These are phyloP conservation scores for Alternaria incomplexa DNA, from an alignment of 2,329 filamentous ascomycete species.

Conservation along the genomic window DNA sequence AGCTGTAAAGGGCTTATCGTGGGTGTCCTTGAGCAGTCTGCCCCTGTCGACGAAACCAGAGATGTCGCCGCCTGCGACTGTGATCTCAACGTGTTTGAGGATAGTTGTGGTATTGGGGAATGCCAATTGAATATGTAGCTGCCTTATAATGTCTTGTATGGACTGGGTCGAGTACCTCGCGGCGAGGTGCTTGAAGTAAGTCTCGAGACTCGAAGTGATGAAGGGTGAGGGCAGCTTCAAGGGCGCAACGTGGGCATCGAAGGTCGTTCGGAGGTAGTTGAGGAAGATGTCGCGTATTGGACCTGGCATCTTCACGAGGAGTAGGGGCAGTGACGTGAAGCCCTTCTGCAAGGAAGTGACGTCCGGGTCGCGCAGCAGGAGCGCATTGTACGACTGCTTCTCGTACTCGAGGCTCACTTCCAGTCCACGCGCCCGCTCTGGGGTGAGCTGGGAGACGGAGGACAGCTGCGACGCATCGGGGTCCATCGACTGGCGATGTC, in stretches of 20 bases:
- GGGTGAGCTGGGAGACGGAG: slow-evolving; percentile 5
- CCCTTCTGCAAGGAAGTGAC: slow-evolving; percentile 36
- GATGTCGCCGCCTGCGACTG: slow-evolving; percentile 51
- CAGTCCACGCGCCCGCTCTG: slow-evolving; percentile 51
- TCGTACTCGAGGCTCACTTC: slow-evolving; percentile 59
- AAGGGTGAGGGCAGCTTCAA: slow-evolving; percentile 54
- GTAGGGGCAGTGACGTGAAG: slow-evolving; percentile 58
- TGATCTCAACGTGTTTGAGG: slow-evolving; percentile 53
- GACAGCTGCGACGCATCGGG: slow-evolving; percentile 38
- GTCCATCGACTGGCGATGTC: slow-evolving; percentile 43
- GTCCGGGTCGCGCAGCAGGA: slow-evolving; percentile 53
- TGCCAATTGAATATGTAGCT: slow-evolving; percentile 45
- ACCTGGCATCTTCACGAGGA: slow-evolving; percentile 59
- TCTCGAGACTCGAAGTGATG: slow-evolving; percentile 54
- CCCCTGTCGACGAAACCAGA: slow-evolving; percentile 42
- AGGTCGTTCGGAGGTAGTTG: slow-evolving; percentile 56
- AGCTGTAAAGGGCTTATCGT: slow-evolving; percentile 46
- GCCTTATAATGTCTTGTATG: slow-evolving; percentile 39
- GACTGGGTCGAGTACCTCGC: slow-evolving; percentile 34
- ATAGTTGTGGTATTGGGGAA: slow-evolving; percentile 37
- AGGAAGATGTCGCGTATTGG: slow-evolving; percentile 57
- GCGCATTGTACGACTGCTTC: slow-evolving; percentile 56
- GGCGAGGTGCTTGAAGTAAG: slow-evolving; percentile 67
- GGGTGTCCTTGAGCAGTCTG: slow-evolving; percentile 18
- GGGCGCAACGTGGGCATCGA: slow-evolving; percentile 57